Base-by-base conservation (phyloP, 2,329 filamentous ascomycete genomes). In the Simplicillium aogashimaense region DNA sequence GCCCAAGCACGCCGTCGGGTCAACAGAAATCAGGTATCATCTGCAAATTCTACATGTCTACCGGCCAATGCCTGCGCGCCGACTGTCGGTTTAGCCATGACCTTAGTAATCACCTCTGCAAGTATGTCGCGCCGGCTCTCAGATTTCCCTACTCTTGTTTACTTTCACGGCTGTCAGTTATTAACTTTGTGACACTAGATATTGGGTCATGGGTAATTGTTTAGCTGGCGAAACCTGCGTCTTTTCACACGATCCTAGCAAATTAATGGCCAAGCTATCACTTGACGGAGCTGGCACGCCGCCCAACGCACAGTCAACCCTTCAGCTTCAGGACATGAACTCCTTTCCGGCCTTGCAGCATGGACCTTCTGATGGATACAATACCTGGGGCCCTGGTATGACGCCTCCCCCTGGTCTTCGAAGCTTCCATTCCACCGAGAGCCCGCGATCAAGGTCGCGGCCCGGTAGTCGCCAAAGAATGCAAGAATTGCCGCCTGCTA, bases 21-120 rank as follows among this genome's bases (percentile, higher is more conserved):
- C 81, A 84, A 54, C 74, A 83, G 51, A 90, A 88, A 59, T 87
- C 84, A 47, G 83, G 87, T 18, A 83, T 95, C 31, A 86, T 97
- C 33, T 98, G 92, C 75, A 94, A 95, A 63, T 98, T 97, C 61
- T 97, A 88, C 70, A 70, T 98, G 47, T 90, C 89, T 9, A 94
- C 85, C 7, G 92, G 92, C n/a, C 86, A 92, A 60, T 98, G 92
- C 59, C 79, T 95, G 39, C 80, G 92, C 43, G 90, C 90, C 44
- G 92, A 98, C 61, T 98, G 92, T 60, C 83, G 90, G 43, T 98
- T 97, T 63, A 95, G 89, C 50, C 92, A 98, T 61, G 90, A 98
- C 59, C 74, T 95, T 35, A 94, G 86, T 56, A 94, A 86, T 55
- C 92, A 95, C 54, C 76, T 98, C 46, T 98, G 92, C 89, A 97